A percentile compares a stretch with the other conserved stretches of the same genome.
Evolutionary conservation across 148 eudicot genomes (phyloP).

Genomic region (Polygonum aviculare): DNA sequence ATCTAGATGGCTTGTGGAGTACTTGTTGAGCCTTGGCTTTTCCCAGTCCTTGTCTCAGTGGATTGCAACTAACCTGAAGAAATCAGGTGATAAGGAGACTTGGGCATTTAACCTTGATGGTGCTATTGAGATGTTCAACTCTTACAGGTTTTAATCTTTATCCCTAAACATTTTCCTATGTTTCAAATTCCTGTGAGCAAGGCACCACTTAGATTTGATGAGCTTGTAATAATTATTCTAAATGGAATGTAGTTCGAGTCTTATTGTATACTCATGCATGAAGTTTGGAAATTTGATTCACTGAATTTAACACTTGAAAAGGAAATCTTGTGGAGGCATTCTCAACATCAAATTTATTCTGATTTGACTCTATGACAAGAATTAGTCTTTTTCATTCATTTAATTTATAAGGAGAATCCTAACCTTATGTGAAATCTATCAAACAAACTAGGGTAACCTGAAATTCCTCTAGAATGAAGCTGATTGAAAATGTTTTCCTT

Average conservation of each 20-base stretch:
- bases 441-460: too few species aligned
- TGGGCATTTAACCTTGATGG: slow-evolving; percentile 94
- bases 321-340: not conserved
- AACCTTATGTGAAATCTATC: not conserved
- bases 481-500: not conserved
- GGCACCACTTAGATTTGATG: not conserved
- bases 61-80: slow-evolving; percentile 82
- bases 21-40: slow-evolving; percentile 80
- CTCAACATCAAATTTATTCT: not conserved
- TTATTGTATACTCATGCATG: not conserved
- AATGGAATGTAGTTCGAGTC: not conserved
- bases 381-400: not conserved
- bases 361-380: too few species aligned
- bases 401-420: not conserved
- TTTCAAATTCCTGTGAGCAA: not conserved
- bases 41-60: slow-evolving; percentile 85
- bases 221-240: not conserved
- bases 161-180: not conserved
- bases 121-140: slow-evolving; percentile 84
- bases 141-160: slow-evolving; percentile 48
- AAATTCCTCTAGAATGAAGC: not conserved
- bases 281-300: not conserved
- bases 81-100: slow-evolving; percentile 58
- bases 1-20: slow-evolving; percentile 89
- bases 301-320: not conserved